Evolutionary conservation across 148 eudicot species (phyloP).

Genomic region (Nepenthes mirabilis): DNA sequence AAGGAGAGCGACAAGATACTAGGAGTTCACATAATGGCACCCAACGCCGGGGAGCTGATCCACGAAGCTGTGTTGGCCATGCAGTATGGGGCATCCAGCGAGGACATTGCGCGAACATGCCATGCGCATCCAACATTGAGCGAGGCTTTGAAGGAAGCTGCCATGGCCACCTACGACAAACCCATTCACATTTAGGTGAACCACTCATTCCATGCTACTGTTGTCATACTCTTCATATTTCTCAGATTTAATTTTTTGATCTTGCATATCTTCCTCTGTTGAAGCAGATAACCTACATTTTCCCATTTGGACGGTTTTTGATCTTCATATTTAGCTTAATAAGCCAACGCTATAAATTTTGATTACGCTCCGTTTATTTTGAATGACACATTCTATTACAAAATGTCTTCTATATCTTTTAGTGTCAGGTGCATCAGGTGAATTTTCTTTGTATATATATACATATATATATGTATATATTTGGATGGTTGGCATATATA

Average conservation of each 20-base stretch:
- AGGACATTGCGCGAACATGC: constrained; percentile 97
- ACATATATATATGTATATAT: no score
- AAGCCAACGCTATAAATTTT: background rate
- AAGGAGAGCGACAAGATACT: constrained; percentile 80
- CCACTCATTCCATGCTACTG: background rate
- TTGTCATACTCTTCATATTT: background rate
- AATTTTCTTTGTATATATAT: no score
- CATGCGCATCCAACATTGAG: constrained; percentile 99
- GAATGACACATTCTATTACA: no score
- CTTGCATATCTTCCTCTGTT: no score
- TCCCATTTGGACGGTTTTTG: no score
- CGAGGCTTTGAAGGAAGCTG: constrained; percentile 94
- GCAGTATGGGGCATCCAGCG: constrained; percentile 85
- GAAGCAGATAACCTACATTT: no score
- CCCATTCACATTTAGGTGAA: constrained; percentile 34
- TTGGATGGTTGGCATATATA: no score
- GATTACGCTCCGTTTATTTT: background rate
- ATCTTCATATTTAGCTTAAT: background rate
- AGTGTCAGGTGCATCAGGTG: no score
- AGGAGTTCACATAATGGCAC: constrained; percentile 89
- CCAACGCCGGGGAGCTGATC: constrained; percentile 95
- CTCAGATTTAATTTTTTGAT: background rate
- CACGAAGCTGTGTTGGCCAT: constrained; percentile 83
- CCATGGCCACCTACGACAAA: constrained; percentile 48
- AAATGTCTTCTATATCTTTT: no score